phyloP scores from a whole-genome alignment of 805 yeast genomes.

The Myxozyma geophila region DNA sequence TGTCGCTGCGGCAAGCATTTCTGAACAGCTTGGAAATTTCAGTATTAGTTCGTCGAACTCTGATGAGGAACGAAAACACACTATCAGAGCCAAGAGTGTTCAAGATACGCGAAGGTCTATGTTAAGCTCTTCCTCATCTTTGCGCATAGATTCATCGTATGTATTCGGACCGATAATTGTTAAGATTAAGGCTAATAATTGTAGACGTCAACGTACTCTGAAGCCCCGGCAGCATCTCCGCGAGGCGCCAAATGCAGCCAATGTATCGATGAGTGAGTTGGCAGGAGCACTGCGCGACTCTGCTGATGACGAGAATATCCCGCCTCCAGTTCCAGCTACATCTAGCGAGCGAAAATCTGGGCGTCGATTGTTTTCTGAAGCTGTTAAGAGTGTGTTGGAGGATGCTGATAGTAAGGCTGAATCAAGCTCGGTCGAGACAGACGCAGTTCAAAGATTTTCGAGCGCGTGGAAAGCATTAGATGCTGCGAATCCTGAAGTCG shows the following conservation, averaged over 20 bases:
- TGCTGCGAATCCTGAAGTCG: slow-evolving; percentile 31
- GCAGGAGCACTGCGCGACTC: slow-evolving; percentile 6
- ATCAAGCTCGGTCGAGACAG: slow-evolving; percentile 12
- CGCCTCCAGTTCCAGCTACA: slow-evolving; percentile 11
- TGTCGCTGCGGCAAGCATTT: background rate
- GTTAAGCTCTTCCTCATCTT: slow-evolving; percentile 6
- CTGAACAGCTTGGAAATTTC: slow-evolving; percentile 11
- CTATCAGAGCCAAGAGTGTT: slow-evolving; percentile 8
- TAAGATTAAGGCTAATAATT: background rate
- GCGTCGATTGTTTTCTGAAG: slow-evolving; percentile 10
- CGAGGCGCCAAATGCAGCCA: slow-evolving; percentile 14
- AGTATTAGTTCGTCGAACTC: slow-evolving; percentile 5
- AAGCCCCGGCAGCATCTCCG: slow-evolving; percentile 19
- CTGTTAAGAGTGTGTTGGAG: slow-evolving; percentile 10
- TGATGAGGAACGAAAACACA: slow-evolving; percentile 6
- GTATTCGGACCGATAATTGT: background rate
- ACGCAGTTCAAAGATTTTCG: slow-evolving; percentile 25
- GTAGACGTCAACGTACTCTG: slow-evolving; percentile 22
- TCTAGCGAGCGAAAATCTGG: slow-evolving; percentile 15
- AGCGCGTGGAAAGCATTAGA: slow-evolving; percentile 33
- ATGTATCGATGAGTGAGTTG: slow-evolving; percentile 6
- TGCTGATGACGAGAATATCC: slow-evolving; percentile 11
- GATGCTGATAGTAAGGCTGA: background rate
- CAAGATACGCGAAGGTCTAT: slow-evolving; percentile 6
- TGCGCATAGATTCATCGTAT: slow-evolving; percentile 19